Base-by-base conservation (phyloP, 2,329 filamentous ascomycete species). In the Scortechinia acanthostroma region DNA sequence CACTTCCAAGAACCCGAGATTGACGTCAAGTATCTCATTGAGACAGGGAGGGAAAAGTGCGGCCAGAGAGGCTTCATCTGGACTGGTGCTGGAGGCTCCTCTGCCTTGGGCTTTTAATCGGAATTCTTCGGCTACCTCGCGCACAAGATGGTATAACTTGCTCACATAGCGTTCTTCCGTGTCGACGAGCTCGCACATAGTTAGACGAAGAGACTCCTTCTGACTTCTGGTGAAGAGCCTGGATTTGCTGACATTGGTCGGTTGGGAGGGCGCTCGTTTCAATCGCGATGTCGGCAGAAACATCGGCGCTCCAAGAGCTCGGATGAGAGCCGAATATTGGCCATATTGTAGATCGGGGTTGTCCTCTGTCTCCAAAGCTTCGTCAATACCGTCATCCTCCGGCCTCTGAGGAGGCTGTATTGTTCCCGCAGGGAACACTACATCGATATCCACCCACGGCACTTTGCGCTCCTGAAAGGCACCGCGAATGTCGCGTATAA, bases 161-260 rank as follows among this genome's bases (percentile, higher is more conserved):
- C 64, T 69, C 43, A 83, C 76, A 55, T 83, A 84, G 58, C 73
- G 72, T 49, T 78, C 76, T 56, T 84, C 80, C 1, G 80, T 84
- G 48, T 80, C 76, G 19, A 83, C 65, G 30, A 83, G 63, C 56
- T 84, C 80, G 50, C 71, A 77, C 71, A 84, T 75, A 50, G 81
- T 76, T 43, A 78, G 71, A 22, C 79, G 69, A 25, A 81, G 64
- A 20, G 68, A 71, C 54, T 83, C 77, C 50, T 83, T 80, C 51
- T 83, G 77, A 37, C 67, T 65, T 44, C 68, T 66, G 10, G 72
- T 64, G 52, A 83, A 80, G 1, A 69, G 58, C 42, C 69, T 69
- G 15, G 70, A 76, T 52, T 71, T 70, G 52, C 74, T 78, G 42
- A 78, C 61, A 37, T 73, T 69, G 20, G 70, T 78, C 4, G 77